Evolutionary conservation across 2,329 filamentous ascomycete genomes (phyloP).

Genomic region (Curvularia hawaiiensis): DNA sequence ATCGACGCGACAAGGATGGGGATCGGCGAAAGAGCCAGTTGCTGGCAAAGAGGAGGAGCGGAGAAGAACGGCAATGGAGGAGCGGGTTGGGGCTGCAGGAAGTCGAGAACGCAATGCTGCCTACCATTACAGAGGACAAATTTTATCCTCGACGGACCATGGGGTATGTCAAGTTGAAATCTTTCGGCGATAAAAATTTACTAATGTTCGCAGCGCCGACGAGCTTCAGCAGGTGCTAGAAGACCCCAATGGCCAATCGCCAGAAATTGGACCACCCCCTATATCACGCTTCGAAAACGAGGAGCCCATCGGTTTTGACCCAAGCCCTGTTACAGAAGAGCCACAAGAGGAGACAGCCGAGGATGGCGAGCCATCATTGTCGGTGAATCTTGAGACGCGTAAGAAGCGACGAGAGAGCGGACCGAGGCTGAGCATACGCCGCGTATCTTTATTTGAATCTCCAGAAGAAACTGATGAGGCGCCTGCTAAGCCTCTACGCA

Average conservation of each 20-base stretch:
- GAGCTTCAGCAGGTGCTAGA: constrained; percentile 61
- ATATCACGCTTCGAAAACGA: constrained; percentile 58
- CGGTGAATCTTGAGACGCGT: constrained; percentile 58
- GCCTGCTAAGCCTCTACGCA: constrained; percentile 43
- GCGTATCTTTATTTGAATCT: constrained; percentile 52
- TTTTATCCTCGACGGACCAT: constrained; percentile 69
- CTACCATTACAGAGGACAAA: constrained; percentile 73
- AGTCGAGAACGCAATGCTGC: constrained; percentile 61
- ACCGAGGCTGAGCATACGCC: constrained; percentile 50
- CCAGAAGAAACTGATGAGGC: constrained; percentile 40
- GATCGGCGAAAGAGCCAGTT: constrained; percentile 55
- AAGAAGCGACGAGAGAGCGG: constrained; percentile 58
- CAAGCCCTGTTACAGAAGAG: constrained; percentile 30
- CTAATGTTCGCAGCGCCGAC: constrained; percentile 56
- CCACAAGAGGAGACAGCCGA: constrained; percentile 39
- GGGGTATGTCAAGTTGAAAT: constrained; percentile 58
- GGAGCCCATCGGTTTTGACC: constrained; percentile 54
- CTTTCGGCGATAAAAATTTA: background rate
- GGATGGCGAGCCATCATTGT: constrained; percentile 46
- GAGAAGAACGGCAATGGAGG: constrained; percentile 61
- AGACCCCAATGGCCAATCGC: constrained; percentile 64
- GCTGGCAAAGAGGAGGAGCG: constrained; percentile 52
- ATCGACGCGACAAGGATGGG: constrained; percentile 19
- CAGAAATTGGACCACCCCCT: constrained; percentile 68
- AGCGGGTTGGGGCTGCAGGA: constrained; percentile 51